Base-by-base conservation (phyloP, 352 stramenopile species). In the Globisporangium cylindrosporum region DNA sequence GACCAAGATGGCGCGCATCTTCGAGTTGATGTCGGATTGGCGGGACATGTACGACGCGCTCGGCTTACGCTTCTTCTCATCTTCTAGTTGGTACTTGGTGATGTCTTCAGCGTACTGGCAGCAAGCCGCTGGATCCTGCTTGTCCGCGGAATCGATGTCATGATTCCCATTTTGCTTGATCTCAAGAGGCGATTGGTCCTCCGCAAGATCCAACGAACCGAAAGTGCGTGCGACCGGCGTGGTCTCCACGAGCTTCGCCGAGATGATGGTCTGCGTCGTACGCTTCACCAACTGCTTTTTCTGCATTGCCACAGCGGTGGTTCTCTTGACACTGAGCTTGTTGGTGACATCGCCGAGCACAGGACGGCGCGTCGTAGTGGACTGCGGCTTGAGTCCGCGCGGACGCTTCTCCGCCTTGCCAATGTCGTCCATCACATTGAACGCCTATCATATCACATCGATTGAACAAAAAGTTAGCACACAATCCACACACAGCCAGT, bases 1-100 rank as follows among this genome's bases (percentile, higher is more conserved):
- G 48, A 99, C 92, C 43, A 99, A 89, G 64, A 99, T 99, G 22
- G 97, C 92, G 54, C 98, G 89, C 98, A 99, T 99, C 72, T 98
- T 98, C 59, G 98, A 91, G 79, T 99, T 99, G 76, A 99, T 98
- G 71, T 99, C 96, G 18, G 88, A 82, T 80, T 99, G 98, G 22
- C 80, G 81, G 1, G 82, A 56, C 88, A 95, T 95, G 72, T 91
- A 95, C 15, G 73, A 82, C 20, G 82, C 74, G 63, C 75, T 91
- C 6, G 77, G 70, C 73, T 87, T 89, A 69, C 78, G 80, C 32
- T 71, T 68, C 63, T 90, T 92, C 81, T 95, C 88, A 9, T 73
- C 72, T 46, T 84, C 75, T 36, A 95, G 67, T 32, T 95, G 84
- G 70, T 93, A 92, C 64, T 83, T 85, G 38, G 86, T 91, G 60